These are phyloP conservation scores for Terana coerulea DNA, from an alignment of 768 basidiomycete species.

Conservation along the genomic window DNA sequence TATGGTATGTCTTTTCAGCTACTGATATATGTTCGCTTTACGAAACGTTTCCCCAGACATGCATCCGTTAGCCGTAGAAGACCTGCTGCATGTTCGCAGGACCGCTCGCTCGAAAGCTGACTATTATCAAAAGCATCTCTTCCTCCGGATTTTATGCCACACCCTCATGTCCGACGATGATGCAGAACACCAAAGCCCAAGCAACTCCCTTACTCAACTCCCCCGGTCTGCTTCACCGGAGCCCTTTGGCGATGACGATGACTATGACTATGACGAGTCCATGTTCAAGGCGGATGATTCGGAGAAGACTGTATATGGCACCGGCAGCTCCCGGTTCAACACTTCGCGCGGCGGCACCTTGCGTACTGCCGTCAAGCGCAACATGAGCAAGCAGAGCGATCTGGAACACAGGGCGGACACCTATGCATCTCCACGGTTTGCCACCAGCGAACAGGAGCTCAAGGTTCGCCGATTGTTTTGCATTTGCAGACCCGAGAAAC, in stretches of 20 bases:
- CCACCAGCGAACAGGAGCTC: not conserved
- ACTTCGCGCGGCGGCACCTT: conserved; percentile 20
- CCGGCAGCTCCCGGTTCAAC: conserved; percentile 19
- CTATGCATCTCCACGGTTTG: not conserved
- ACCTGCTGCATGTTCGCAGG: conserved; percentile 54
- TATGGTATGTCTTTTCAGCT: conserved; percentile 44
- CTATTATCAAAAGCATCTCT: conserved; percentile 68
- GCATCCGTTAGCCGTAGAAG: conserved; percentile 71
- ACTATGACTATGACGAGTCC: conserved; percentile 28
- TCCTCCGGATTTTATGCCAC: conserved; percentile 66
- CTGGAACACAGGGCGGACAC: conserved; percentile 8
- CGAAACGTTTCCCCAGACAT: conserved; percentile 37
- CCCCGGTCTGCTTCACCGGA: conserved; percentile 34
- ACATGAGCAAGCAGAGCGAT: conserved; percentile 8
- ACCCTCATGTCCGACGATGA: conserved; percentile 35
- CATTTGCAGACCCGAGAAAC: too few relatives aligned
- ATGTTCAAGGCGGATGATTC: conserved; percentile 30
- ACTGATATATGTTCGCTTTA: not conserved
- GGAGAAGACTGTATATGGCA: conserved; percentile 27
- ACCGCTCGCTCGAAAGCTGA: conserved; percentile 64
- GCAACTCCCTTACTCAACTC: conserved; percentile 22
- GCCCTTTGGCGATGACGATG: conserved; percentile 19
- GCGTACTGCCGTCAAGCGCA: conserved; percentile 9
- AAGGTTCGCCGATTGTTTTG: too few relatives aligned
- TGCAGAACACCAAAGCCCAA: not conserved